Conservation (phyloP, 2,329 filamentous ascomycete genomes). For the Aureobasidium leucospermi region DNA sequence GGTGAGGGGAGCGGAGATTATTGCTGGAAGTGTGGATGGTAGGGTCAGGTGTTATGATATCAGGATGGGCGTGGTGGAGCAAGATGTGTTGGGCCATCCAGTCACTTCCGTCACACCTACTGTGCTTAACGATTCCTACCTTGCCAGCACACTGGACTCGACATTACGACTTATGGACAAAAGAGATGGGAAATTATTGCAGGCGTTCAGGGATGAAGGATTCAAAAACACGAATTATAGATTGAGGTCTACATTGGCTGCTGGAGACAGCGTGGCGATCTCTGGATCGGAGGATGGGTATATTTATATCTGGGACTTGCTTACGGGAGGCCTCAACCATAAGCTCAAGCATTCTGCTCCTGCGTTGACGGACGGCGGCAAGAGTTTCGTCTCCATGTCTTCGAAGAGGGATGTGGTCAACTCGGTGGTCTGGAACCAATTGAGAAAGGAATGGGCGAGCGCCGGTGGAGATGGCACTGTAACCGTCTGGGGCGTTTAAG, state of each 20-base stretch:
- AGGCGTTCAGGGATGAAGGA: conserved; percentile 55
- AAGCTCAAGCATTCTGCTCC: conserved; percentile 44
- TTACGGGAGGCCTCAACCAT: conserved; percentile 62
- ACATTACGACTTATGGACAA: conserved; percentile 76
- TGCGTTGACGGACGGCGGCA: conserved; percentile 22
- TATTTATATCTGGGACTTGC: conserved; percentile 75
- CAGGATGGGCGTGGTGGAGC: conserved; percentile 61
- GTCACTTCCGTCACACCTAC: conserved; percentile 72
- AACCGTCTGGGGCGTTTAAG: conserved; percentile 26
- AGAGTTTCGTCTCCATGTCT: conserved; percentile 7
- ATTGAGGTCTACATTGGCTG: conserved; percentile 68
- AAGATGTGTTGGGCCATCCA: conserved; percentile 61
- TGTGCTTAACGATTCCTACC: conserved; percentile 63
- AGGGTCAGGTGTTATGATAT: conserved; percentile 76
- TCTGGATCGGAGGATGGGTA: conserved; percentile 73
- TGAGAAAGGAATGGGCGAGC: conserved; percentile 41
- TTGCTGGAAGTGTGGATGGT: conserved; percentile 78
- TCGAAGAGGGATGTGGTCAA: conserved; percentile 40
- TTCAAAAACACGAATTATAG: conserved; percentile 62
- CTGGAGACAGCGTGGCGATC: conserved; percentile 68
- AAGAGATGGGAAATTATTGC: conserved; percentile 62
- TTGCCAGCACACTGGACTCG: conserved; percentile 71
- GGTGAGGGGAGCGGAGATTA: conserved; percentile 46
- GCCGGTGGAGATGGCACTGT: conserved; percentile 41
- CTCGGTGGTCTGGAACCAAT: conserved; percentile 41